Evolutionary conservation across 2,329 filamentous ascomycete genomes (phyloP).

Genomic region (Coniella lustricola): DNA sequence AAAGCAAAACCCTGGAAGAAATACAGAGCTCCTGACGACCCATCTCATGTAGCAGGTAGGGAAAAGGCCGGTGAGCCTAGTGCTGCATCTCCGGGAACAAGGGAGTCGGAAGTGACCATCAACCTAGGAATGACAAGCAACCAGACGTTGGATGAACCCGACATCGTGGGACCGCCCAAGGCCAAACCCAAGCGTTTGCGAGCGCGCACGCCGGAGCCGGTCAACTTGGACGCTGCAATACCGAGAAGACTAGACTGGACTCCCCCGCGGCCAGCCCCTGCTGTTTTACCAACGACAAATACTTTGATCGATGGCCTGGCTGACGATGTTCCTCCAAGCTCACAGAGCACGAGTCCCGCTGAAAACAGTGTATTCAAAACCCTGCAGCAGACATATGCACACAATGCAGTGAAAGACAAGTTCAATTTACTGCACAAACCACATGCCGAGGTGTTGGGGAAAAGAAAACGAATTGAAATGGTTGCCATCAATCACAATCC

Average conservation of each 20-base stretch:
- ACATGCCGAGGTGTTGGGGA: conserved; percentile 35
- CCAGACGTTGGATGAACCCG: conserved; percentile 22
- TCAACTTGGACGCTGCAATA: conserved; percentile 42
- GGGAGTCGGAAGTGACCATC: conserved; percentile 20
- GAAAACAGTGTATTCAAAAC: conserved; percentile 33
- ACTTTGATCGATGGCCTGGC: not conserved
- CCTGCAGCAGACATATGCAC: conserved; percentile 37
- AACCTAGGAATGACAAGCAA: conserved; percentile 26
- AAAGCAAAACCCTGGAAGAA: conserved; percentile 32
- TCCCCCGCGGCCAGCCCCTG: conserved; percentile 42
- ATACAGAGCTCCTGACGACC: conserved; percentile 19
- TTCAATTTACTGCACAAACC: conserved; percentile 18
- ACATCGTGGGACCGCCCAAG: conserved; percentile 2
- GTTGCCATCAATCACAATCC: conserved; percentile 27
- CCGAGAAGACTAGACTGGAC: conserved; percentile 61
- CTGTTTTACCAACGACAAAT: conserved; percentile 18
- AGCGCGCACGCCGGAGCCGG: conserved; percentile 23
- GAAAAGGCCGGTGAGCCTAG: not conserved
- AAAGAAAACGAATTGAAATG: conserved; percentile 50
- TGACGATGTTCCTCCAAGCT: not conserved
- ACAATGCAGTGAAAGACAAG: conserved; percentile 19
- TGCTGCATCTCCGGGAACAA: conserved; percentile 22
- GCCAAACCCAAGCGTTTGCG: conserved; percentile 20
- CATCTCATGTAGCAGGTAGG: not conserved
- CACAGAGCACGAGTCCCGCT: not conserved